phyloP scores from a whole-genome alignment of 805 yeast genomes.

The Myxozyma sirexii region DNA sequence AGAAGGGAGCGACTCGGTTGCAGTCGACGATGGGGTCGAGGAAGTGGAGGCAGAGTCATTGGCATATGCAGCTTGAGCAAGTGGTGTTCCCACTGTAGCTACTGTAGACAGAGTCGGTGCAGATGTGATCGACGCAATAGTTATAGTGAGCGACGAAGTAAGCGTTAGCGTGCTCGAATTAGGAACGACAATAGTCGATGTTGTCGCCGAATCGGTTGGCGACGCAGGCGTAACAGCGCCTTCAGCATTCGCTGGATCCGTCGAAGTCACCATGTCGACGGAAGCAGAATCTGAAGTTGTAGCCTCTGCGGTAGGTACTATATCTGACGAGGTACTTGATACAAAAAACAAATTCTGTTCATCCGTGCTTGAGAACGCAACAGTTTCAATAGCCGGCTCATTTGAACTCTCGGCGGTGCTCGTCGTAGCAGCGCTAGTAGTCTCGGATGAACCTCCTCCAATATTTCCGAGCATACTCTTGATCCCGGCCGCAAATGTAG shows the following conservation, averaged over 20 bases:
- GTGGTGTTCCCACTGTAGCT: conserved; percentile 6
- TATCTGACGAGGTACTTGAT: conserved; percentile 18
- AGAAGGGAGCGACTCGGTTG: conserved; percentile 28
- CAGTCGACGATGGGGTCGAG: conserved; percentile 30
- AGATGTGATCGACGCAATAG: conserved; percentile 15
- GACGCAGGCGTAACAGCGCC: too few relatives aligned
- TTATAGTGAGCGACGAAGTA: conserved; percentile 13
- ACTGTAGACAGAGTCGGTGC: conserved; percentile 11
- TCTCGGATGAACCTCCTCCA: conserved; percentile 1
- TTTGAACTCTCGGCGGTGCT: neutral
- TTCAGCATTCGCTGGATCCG: too few relatives aligned
- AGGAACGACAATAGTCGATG: conserved; percentile 3
- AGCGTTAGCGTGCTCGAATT: conserved; percentile 24
- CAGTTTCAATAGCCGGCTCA: neutral
- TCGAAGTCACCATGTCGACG: too few relatives aligned
- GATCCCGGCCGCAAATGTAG: conserved; percentile 49
- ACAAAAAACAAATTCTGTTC: conserved; percentile 8
- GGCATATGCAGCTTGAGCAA: neutral
- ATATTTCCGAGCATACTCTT: conserved; percentile 46
- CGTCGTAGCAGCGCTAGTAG: neutral
- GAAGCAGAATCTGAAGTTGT: too few relatives aligned
- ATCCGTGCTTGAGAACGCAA: neutral
- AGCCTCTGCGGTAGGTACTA: too few relatives aligned
- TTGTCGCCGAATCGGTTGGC: conserved; percentile 15
- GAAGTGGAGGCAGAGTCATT: conserved; percentile 3